Base-by-base conservation (phyloP, 2,329 filamentous ascomycete genomes). In the Pseudogymnoascus sp. region DNA sequence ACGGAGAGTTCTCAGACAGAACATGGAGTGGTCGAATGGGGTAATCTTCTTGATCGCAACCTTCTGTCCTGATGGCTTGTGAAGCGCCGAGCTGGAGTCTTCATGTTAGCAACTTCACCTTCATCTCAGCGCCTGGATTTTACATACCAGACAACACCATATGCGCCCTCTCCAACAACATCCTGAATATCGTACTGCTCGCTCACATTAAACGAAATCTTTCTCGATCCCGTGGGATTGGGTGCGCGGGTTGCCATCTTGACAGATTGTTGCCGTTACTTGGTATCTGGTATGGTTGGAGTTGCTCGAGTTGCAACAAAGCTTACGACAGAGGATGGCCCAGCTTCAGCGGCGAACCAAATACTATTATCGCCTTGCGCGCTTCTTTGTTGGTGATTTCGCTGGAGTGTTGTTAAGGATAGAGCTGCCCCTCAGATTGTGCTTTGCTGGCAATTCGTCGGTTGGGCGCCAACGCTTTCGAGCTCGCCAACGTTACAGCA, bases 41-140 rank as follows among this genome's bases (percentile, higher is more conserved):
- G 93, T 98, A 73, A 99, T 99, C 85, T 99, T 99, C 84, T 99
- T 99, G 83, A 99, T 99, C 66, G 95, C 95, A 65, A 99, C 95
- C 79, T 98, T 98, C 78, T 99, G 95, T 67, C 92, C 89, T 0
- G 95, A 98, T 22, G 95, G 95, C 80, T 98, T 98, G 82, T 99
- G 95, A 70, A 98, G 88, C 64, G 95, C 95, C 65, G 95, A 99
- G 80, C 92, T 96, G 71, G 10, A 59, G 62, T 14, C n/a, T 19
- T 63, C 22, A 19, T 31, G n/a, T 40, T 8, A 35, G 3, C 24
- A 60, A 37, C 33, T 37, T 60, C 37, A 22, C 4, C 33, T 60
- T 38, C 24, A 4, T 24, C 31, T 38, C 31, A 41, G 24, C n/a
- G 6, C 2, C 53, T 16, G 19, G 26, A 7, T 26, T 46, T 41